A percentile compares a stretch with the other conserved stretches of the same genome.
Conservation (phyloP, 208 protist species). For the Acanthamoeba lenticulata region DNA sequence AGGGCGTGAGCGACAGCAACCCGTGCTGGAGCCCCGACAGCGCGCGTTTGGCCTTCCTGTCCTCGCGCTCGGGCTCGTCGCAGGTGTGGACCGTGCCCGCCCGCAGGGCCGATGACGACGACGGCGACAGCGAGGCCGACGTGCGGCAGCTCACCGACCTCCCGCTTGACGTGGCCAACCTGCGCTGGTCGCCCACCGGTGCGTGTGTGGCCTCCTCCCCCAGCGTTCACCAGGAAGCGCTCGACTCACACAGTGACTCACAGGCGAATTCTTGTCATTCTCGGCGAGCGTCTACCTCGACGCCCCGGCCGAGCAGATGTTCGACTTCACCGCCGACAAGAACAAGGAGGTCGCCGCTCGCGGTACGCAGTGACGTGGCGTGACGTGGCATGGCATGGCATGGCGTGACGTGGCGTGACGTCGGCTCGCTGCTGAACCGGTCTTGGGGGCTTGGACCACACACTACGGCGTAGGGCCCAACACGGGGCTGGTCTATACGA, state of each 20-base stretch:
- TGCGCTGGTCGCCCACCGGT: constrained; percentile 41
- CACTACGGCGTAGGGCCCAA: constrained; percentile 4
- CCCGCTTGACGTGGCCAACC: not conserved
- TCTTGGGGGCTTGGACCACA: not conserved
- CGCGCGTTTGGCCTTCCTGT: not conserved
- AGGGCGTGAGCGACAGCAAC: constrained; percentile 16
- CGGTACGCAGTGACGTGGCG: not conserved
- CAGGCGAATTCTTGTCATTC: constrained; percentile 59
- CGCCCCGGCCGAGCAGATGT: not conserved
- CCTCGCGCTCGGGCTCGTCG: not conserved
- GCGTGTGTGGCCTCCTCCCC: not conserved
- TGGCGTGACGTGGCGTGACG: not conserved
- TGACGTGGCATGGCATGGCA: not conserved
- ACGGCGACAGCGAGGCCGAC: not conserved
- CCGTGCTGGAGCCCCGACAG: constrained; percentile 20
- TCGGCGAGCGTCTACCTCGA: constrained; percentile 54
- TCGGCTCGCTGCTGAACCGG: not conserved
- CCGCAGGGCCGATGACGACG: too few relatives aligned
- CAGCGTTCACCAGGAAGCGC: not conserved
- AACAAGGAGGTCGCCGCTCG: constrained; percentile 27
- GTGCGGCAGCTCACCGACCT: constrained; percentile 15
- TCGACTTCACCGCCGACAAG: constrained; percentile 62
- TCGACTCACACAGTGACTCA: not conserved
- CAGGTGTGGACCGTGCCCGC: not conserved
- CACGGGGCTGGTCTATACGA: constrained; percentile 67